These are phyloP conservation scores for Geotrichum candidum DNA, from an alignment of 1,139 yeast genomes.

Conservation along the genomic window DNA sequence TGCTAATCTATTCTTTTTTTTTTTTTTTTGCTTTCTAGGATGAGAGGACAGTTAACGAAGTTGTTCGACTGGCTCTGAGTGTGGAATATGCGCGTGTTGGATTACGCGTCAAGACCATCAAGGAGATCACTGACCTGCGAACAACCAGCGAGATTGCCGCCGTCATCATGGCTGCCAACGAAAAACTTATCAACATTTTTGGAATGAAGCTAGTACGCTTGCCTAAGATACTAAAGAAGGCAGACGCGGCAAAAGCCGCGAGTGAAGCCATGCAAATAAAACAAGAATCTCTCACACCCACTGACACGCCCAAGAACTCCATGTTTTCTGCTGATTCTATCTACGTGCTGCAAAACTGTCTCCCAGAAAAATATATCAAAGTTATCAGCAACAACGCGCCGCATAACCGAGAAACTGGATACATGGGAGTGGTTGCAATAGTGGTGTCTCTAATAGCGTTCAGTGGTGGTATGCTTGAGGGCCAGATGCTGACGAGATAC, in stretches of 20 bases:
- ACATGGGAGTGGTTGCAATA: slow-evolving; percentile 13
- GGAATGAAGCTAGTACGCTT: slow-evolving; percentile 9
- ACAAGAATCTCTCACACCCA: background rate
- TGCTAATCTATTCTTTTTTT: background rate
- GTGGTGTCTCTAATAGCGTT: slow-evolving; percentile 13
- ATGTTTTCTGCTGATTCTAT: slow-evolving; percentile 6
- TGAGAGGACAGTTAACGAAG: slow-evolving; percentile 1
- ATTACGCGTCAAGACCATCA: slow-evolving; percentile 5
- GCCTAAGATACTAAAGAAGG: slow-evolving; percentile 6
- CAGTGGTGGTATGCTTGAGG: slow-evolving; percentile 11
- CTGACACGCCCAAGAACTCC: background rate
- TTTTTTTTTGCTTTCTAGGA: background rate
- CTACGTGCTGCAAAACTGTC: slow-evolving; percentile 6
- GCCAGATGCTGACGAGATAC: slow-evolving; percentile 8
- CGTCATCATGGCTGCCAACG: slow-evolving; percentile 5
- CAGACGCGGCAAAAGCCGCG: background rate
- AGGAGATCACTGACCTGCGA: slow-evolving; percentile 6
- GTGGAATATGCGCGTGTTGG: slow-evolving; percentile 11
- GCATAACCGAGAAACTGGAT: slow-evolving; percentile 8
- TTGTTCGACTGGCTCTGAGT: slow-evolving; percentile 15
- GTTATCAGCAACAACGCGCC: background rate
- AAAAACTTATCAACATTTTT: background rate
- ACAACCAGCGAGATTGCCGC: background rate
- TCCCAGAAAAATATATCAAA: slow-evolving; percentile 9
- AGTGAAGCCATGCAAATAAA: background rate